These are phyloP conservation scores for Debaryomycetaceae sp. DNA, from an alignment of 1,139 yeast species.

Conservation along the genomic window DNA sequence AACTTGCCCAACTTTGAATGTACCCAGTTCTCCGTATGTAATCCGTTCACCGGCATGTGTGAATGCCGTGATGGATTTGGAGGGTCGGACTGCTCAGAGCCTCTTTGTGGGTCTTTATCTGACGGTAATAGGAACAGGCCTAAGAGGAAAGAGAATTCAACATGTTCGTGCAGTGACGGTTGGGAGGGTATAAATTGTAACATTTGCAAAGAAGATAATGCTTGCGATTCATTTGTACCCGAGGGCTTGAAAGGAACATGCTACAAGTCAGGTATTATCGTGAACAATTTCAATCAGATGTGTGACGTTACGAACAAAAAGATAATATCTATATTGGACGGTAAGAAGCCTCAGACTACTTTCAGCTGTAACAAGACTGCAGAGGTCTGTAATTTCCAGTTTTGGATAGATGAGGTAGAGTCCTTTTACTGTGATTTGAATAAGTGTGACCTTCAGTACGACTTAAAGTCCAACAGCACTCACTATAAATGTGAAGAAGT, in stretches of 20 bases:
- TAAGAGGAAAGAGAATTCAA: conserved; percentile 47
- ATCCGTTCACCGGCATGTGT: conserved; percentile 84
- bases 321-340: conserved; percentile 73
- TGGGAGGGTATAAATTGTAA: conserved; percentile 97
- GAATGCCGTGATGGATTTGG: conserved; percentile 93
- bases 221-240: conserved; percentile 87
- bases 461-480: conserved; percentile 61
- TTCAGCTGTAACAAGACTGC: conserved; percentile 77
- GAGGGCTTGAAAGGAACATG: conserved; percentile 86
- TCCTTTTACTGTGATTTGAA: conserved; percentile 84
- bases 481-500: conserved; percentile 75
- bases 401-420: conserved; percentile 90
- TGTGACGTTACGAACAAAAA: conserved; percentile 92
- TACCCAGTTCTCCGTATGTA: conserved; percentile 83
- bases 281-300: conserved; percentile 80
- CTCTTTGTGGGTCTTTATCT: conserved; percentile 80
- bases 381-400: conserved; percentile 78
- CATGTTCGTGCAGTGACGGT: conserved; percentile 75
- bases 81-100: conserved; percentile 86
- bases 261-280: conserved; percentile 81
- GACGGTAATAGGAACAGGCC: conserved; percentile 63
- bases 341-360: conserved; percentile 86
- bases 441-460: conserved; percentile 66
- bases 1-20: conserved; percentile 88
- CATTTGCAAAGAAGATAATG: conserved; percentile 64